Evolutionary conservation across 2,329 filamentous ascomycete species (phyloP).

Genomic region (Neofusicoccum cordaticola): DNA sequence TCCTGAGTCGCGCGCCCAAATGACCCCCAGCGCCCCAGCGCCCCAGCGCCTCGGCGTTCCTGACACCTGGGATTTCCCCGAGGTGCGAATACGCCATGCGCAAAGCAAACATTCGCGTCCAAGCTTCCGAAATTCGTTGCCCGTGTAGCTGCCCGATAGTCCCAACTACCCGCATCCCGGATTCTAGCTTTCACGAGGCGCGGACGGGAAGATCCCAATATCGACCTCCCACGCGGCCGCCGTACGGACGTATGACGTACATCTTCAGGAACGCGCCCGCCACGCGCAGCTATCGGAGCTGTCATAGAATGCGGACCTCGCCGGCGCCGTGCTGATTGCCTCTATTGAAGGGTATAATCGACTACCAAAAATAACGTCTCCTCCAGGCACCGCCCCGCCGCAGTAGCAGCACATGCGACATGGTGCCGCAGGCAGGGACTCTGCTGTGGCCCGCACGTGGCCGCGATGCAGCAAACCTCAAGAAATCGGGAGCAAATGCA

Average conservation of each 20-base stretch:
- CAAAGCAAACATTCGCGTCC: background rate
- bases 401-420: background rate
- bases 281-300: background rate
- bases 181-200: background rate
- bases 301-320: background rate
- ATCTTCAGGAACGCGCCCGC: background rate
- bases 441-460: conserved; percentile 5
- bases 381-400: background rate
- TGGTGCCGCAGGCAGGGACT: background rate
- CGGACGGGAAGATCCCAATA: conserved; percentile 11
- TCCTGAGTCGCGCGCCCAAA: background rate
- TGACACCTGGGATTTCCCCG: background rate
- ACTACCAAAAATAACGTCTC: background rate
- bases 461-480: background rate
- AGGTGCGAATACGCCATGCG: background rate
- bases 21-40: background rate
- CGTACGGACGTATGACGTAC: conserved; percentile 3
- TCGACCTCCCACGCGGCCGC: background rate
- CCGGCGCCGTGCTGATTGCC: background rate
- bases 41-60: background rate
- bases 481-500: background rate
- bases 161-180: background rate
- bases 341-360: conserved; percentile 12
- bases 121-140: conserved; percentile 5
- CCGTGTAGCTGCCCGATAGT: conserved; percentile 10